Evolutionary conservation across 2,329 filamentous ascomycete genomes (phyloP).

Genomic region (Blumeria graminis): DNA sequence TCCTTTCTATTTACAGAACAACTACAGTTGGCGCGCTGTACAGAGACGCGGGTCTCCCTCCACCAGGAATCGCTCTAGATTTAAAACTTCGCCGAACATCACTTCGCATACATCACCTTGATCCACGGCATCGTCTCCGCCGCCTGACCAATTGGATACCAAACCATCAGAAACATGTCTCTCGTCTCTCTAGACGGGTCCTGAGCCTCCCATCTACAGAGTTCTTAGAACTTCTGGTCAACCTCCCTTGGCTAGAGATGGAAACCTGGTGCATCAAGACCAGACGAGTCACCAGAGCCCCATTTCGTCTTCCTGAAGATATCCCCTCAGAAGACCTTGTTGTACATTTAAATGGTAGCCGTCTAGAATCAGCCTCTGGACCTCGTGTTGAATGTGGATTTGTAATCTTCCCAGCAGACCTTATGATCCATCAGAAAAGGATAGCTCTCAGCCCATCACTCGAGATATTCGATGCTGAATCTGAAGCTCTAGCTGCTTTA

Average conservation of each 20-base stretch:
- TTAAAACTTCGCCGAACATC: neutral
- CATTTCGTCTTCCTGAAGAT: neutral
- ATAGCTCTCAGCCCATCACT: neutral
- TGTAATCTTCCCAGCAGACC: neutral
- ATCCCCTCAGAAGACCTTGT: neutral
- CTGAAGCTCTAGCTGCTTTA: neutral
- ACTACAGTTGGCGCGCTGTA: neutral
- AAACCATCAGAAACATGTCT: neutral
- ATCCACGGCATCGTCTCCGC: neutral
- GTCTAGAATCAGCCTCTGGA: neutral
- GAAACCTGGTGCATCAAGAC: neutral
- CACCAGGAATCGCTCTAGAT: neutral
- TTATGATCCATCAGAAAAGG: neutral
- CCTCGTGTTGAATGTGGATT: neutral
- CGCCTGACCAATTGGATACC: neutral
- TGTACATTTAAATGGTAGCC: neutral
- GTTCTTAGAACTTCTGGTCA: neutral
- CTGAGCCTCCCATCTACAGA: neutral
- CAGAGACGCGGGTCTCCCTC: neutral
- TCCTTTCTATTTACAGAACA: neutral
- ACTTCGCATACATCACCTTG: neutral
- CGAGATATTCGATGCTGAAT: neutral
- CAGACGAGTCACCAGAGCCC: neutral
- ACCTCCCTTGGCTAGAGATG: neutral
- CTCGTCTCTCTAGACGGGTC: neutral